Percentiles rank a stretch among this genome's conserved stretches.
phyloP scores from a whole-genome alignment of 192 early-diverging fungal genomes.

The Coemansia sp. region DNA sequence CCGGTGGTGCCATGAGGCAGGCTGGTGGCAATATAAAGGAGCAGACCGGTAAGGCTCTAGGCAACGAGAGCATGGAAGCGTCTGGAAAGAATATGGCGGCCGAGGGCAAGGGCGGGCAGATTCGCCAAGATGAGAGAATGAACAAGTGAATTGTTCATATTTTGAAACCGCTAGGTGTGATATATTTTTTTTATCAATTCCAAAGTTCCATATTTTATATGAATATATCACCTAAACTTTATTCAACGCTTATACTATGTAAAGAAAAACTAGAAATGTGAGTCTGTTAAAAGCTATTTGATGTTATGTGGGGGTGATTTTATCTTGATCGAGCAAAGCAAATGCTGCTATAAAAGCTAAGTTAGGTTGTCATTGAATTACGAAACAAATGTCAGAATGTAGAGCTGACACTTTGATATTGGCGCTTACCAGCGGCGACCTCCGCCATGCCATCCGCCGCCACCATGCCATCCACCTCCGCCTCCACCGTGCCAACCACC shows the following conservation, averaged over 20 bases:
- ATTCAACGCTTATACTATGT: too few relatives aligned
- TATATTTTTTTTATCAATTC: not conserved
- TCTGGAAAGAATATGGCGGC: not conserved
- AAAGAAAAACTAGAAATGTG: too few relatives aligned
- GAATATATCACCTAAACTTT: too few relatives aligned
- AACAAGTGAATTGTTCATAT: not conserved
- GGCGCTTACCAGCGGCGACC: too few relatives aligned
- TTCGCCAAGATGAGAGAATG: slow-evolving; percentile 28
- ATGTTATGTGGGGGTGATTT: not conserved
- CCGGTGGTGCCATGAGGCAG: not conserved
- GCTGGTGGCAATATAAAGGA: slow-evolving; percentile 10
- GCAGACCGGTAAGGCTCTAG: slow-evolving; percentile 4
- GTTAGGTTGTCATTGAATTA: too few relatives aligned
- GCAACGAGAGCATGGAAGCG: not conserved
- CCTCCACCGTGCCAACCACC: not conserved
- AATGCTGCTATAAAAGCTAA: too few relatives aligned
- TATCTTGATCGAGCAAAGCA: too few relatives aligned
- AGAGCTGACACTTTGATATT: too few relatives aligned
- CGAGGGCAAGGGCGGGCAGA: slow-evolving; percentile 14
- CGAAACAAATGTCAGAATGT: too few relatives aligned
- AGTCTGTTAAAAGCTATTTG: too few relatives aligned
- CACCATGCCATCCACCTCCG: not conserved
- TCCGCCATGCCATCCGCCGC: not conserved
- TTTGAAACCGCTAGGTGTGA: not conserved
- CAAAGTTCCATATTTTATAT: not conserved